A percentile compares a stretch with the other conserved stretches of the same genome.
Evolutionary conservation across 2,329 filamentous ascomycete genomes (phyloP).

Genomic region (Spiromastix sp.): DNA sequence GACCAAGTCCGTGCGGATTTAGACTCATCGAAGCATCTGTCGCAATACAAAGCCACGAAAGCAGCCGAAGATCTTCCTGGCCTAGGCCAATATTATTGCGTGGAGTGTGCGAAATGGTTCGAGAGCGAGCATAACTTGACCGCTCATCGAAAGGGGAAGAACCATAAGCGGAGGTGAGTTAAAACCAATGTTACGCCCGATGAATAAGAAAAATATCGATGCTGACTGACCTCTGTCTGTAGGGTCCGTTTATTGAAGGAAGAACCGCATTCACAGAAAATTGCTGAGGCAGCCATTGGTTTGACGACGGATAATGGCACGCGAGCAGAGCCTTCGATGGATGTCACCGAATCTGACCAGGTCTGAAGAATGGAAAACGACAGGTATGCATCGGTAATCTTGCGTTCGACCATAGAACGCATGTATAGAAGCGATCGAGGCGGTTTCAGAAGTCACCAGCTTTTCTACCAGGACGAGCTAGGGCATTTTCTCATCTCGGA

Average conservation of each 20-base stretch:
- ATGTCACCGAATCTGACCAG: conserved; percentile 20
- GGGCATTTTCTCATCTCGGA: no score
- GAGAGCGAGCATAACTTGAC: conserved; percentile 69
- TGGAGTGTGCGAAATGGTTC: conserved; percentile 94
- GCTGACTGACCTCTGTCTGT: conserved; percentile 3
- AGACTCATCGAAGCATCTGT: conserved; percentile 65
- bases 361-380: conserved; percentile 5
- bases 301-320: conserved; percentile 58
- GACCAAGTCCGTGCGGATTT: conserved; percentile 87
- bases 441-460: no score
- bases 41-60: conserved; percentile 68
- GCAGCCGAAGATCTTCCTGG: conserved; percentile 78
- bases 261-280: conserved; percentile 75
- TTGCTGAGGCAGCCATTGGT: conserved; percentile 72
- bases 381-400: no score
- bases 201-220: not conserved
- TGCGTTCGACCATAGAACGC: no score
- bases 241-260: conserved; percentile 76
- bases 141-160: conserved; percentile 74
- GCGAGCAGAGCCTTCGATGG: conserved; percentile 28
- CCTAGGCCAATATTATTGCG: conserved; percentile 76
- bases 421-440: no score
- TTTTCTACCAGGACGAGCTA: no score
- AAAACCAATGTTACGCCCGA: conserved; percentile 3
- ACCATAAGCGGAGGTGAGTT: conserved; percentile 74